Evolutionary conservation across 495 filamentous ascomycete genomes (phyloP), one percentile per base, ranked within the genome.

Genomic region (Geoglossum glabrum): DNA sequence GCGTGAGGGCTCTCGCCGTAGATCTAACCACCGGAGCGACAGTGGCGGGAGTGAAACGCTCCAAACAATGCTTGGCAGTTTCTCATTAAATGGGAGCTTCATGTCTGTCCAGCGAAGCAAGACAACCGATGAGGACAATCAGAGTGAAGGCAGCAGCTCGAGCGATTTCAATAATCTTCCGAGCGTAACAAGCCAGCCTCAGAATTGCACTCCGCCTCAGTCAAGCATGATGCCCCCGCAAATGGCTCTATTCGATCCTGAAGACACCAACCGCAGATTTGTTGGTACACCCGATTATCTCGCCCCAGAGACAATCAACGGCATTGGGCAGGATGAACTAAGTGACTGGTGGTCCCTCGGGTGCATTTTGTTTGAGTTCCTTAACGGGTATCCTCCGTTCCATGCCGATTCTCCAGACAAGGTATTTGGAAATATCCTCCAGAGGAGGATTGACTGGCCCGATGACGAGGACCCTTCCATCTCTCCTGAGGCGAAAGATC

Each of bases 291-390:
- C 92, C 1, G 92, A 98, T 70, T 98, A 98, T 69, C 78, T 98
- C 19, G 90, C 92, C 1, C 92, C 92, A 1, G 92, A 98, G 67
- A 98, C 92, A 0, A 95, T 98, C 67, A 89, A 86, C 64, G 92
- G 92, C 54, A 78, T 86, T 60, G 87, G 90, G 0, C 92, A 97
- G 70, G 92, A 98, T 67, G 89, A 97, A 66, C 90, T 89, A 62
- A 96, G 92, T 68, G 92, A 98, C 78, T 98, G 92, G 92, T 98
- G 92, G 92, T 97, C 92, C 7, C 72, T 98, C 49, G 92, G 92
- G 1, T 97, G 92, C 64, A 97, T 98, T 59, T 73, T 97, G 70
- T 98, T 96, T 66, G 92, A 98, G 63, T 96, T 95, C 60, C 72
- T 98, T 21, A 97, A 85, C 66, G 85, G 92, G 56, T 77, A 86